Base-by-base conservation (phyloP, 495 filamentous ascomycete genomes). In the Hypoxylon subgilvum region DNA sequence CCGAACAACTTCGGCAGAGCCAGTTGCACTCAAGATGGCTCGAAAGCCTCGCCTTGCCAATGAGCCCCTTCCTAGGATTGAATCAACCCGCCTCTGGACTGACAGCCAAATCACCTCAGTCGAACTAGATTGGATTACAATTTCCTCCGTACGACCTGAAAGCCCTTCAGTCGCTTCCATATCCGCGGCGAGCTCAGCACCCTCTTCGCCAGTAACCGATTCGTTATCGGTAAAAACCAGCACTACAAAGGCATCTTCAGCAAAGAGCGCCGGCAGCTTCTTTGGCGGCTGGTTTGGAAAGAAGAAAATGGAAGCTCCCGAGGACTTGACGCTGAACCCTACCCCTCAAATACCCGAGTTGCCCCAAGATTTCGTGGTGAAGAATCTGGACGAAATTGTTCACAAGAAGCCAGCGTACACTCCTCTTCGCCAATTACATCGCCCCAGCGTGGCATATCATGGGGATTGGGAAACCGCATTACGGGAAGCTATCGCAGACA, bases 401-500 rank as follows among this genome's bases (percentile, higher is more conserved):
- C 46, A 23, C 36, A 47, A 35, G 38, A 67, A 67, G 32, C 28
- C 54, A 7, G 34, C 28, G 8, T 46, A 52, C n/a, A 36, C 4
- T 13, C 50, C 61, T 34, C 41, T 61, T 21, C 61, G 65, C 6
- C 57, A 55, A 45, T 27, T 30, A 7, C 18, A 61, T 32, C 49
- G 42, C 9, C 52, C 36, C 13, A 56, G 19, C 45, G 31, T 66
- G 16, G 53, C 47, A 18, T 69, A 63, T 30, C 64, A 52, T n/a
- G 69, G 65, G n/a, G 57, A 74, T 7, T 77, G 74, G 73, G 47
- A 66, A 8, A 61, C 58, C 3, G 74, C 65, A 5, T 66, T 77
- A 3, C 50, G 60, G n/a, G 64, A 73, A 40, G 73, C 72, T 23
- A 44, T 73, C 21, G 38, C 34, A 19, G 58, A 55, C 32, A 66